These are phyloP conservation scores for Circinella umbellata DNA, from an alignment of 371 early-diverging fungal species.

Conservation along the genomic window DNA sequence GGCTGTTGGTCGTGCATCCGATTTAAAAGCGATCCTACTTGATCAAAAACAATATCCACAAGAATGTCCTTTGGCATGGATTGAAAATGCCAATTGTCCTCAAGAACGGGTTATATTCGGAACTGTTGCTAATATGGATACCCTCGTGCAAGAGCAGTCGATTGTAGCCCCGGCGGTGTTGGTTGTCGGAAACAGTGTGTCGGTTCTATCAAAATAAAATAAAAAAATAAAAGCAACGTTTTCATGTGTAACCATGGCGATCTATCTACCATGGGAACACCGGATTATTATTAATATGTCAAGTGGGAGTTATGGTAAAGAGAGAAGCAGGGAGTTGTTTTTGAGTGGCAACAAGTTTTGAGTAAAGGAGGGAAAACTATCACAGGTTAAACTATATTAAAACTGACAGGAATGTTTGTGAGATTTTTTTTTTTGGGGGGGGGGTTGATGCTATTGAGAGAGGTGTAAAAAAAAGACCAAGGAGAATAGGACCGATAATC, in stretches of 20 bases:
- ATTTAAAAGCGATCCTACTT: constrained; percentile 59
- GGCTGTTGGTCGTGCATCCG: constrained; percentile 76
- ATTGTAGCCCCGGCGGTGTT: constrained; percentile 75
- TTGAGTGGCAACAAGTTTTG: not conserved
- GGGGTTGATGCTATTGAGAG: too few relatives aligned
- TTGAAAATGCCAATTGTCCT: constrained; percentile 73
- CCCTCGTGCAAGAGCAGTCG: constrained; percentile 50
- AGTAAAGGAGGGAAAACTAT: not conserved
- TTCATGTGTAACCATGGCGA: constrained; percentile 4
- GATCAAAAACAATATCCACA: constrained; percentile 60
- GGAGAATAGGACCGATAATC: not conserved
- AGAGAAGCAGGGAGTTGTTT: not conserved
- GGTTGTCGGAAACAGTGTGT: constrained; percentile 58
- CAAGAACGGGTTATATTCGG: constrained; percentile 66
- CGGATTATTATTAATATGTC: not conserved
- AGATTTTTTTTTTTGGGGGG: too few relatives aligned
- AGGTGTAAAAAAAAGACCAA: not conserved
- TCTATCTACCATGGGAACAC: not conserved
- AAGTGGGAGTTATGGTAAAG: not conserved
- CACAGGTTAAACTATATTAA: not conserved
- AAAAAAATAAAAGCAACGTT: not conserved
- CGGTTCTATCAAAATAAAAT: constrained; percentile 5
- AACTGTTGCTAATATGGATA: constrained; percentile 56
- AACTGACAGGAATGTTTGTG: not conserved
- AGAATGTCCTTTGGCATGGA: constrained; percentile 64